Conservation (phyloP, 345 rosid genomes). For the Odontarrhena argentea region DNA sequence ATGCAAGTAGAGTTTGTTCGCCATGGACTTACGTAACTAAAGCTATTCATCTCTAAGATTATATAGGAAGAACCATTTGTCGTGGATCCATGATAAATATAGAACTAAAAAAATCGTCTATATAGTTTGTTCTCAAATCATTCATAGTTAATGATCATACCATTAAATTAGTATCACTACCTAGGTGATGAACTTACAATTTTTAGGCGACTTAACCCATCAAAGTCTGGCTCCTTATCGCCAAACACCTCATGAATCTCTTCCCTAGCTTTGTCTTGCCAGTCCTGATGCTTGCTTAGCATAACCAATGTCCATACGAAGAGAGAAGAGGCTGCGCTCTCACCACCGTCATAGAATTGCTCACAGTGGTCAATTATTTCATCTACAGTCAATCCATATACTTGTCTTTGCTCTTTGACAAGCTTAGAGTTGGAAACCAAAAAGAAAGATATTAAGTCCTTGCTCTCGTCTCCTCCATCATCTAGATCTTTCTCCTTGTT, state of each 20-base stretch:
- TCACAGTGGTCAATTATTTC: slow-evolving; percentile 50
- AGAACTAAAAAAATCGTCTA: no score
- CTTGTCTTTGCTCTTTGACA: slow-evolving; percentile 11
- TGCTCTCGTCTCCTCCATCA: slow-evolving; percentile 17
- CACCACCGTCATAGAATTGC: slow-evolving; percentile 52
- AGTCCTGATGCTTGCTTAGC: slow-evolving; percentile 41
- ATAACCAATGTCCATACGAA: slow-evolving; percentile 46
- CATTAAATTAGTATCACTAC: no score
- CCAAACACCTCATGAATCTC: slow-evolving; percentile 42
- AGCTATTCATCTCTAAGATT: no score
- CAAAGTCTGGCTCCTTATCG: slow-evolving; percentile 28
- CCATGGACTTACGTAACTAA: no score
- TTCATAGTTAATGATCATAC: no score
- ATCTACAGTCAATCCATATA: not conserved
- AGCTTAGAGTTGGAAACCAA: slow-evolving; percentile 2
- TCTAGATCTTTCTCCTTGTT: slow-evolving; percentile 17
- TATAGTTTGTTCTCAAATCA: no score
- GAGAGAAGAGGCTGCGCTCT: slow-evolving; percentile 45
- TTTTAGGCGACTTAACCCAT: slow-evolving; percentile 38
- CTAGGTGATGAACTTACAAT: slow-evolving; percentile 33
- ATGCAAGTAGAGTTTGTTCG: no score
- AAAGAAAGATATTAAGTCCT: slow-evolving; percentile 11
- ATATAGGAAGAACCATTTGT: no score
- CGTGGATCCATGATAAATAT: no score
- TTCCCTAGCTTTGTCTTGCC: slow-evolving; percentile 50